phyloP scores from a whole-genome alignment of 306 rosid genomes.

The Vigna angularis region DNA sequence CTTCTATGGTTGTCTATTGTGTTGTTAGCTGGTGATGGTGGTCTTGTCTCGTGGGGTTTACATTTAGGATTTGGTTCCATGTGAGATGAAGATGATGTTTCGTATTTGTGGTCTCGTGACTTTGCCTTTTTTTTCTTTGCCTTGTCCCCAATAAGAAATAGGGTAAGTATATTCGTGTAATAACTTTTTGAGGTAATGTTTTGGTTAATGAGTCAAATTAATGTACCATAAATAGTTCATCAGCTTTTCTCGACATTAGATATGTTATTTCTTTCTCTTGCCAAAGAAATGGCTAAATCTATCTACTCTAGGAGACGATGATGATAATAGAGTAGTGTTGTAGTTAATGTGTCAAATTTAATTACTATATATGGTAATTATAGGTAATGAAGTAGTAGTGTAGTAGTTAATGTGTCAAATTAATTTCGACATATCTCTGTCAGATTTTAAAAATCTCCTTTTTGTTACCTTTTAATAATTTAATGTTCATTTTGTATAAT shows the following conservation, averaged over 20 bases:
- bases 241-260: background rate
- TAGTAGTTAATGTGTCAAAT: background rate
- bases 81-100: constrained; percentile 33
- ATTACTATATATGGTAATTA: background rate
- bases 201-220: constrained; percentile 17
- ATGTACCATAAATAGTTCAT: background rate
- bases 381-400: background rate
- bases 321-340: background rate
- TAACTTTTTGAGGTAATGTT: background rate
- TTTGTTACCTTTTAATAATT: too few relatives aligned
- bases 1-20: constrained; percentile 37
- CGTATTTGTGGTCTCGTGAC: constrained; percentile 18
- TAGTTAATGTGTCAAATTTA: background rate
- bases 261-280: background rate
- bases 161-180: background rate
- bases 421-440: background rate
- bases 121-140: background rate
- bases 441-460: too few relatives aligned
- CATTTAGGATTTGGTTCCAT: constrained; percentile 38
- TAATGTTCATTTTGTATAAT: too few relatives aligned
- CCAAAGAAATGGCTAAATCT: too few relatives aligned
- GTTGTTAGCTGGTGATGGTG: constrained; percentile 21
- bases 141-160: background rate
- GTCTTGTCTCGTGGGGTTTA: constrained; percentile 38
- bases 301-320: too few relatives aligned